These are phyloP conservation scores for Fusarium udum DNA, from an alignment of 2,329 filamentous ascomycete species.

Conservation along the genomic window DNA sequence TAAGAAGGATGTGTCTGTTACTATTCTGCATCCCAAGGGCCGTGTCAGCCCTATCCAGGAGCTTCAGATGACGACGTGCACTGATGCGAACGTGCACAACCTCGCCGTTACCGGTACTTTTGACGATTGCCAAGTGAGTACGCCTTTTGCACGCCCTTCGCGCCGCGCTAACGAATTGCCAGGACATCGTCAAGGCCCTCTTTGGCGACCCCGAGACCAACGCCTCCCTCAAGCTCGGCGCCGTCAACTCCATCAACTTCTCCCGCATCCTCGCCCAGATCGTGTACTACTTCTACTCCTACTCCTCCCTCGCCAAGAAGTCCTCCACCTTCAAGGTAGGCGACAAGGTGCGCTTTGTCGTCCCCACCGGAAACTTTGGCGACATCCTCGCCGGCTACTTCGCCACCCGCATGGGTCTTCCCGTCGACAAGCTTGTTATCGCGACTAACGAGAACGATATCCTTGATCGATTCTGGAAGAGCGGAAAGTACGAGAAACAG, in stretches of 20 bases:
- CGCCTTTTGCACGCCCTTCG: background rate
- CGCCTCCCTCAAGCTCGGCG: slow-evolving; percentile 81
- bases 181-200: slow-evolving; percentile 83
- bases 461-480: slow-evolving; percentile 92
- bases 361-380: slow-evolving; percentile 94
- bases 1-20: slow-evolving; percentile 96
- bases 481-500: slow-evolving; percentile 89
- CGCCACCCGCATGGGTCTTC: slow-evolving; percentile 88
- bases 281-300: slow-evolving; percentile 95
- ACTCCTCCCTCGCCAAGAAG: slow-evolving; percentile 79
- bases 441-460: slow-evolving; percentile 99
- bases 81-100: slow-evolving; percentile 93
- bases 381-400: slow-evolving; percentile 96
- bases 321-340: slow-evolving; percentile 69
- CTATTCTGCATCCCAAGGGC: slow-evolving; percentile 93
- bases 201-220: slow-evolving; percentile 90
- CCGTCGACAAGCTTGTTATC: slow-evolving; percentile 86
- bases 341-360: slow-evolving; percentile 82
- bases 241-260: slow-evolving; percentile 98
- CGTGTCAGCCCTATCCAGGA: slow-evolving; percentile 93
- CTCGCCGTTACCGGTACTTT: slow-evolving; percentile 90
- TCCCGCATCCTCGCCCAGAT: slow-evolving; percentile 95
- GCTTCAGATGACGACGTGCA: slow-evolving; percentile 94
- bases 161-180: background rate
- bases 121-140: slow-evolving; percentile 85